Evolutionary conservation across 2,329 filamentous ascomycete species (phyloP), one percentile per base, ranked within the genome.

Genomic region (Ophiocordyceps camponoti-leonardi): DNA sequence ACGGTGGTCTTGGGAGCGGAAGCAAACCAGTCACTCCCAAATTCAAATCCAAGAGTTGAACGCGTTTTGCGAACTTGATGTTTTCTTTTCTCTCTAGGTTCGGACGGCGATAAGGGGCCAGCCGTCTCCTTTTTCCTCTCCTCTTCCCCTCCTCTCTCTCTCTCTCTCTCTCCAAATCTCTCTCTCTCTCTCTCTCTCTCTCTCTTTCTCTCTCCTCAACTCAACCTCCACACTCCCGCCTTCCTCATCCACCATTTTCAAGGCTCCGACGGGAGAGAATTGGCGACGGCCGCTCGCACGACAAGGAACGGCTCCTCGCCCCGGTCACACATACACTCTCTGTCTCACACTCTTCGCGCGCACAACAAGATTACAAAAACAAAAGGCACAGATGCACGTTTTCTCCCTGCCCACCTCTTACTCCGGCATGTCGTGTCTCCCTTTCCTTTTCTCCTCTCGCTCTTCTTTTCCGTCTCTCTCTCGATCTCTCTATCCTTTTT

Each of bases 51-150:
- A 55, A 51, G 40, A 47, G 47, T 45, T 57, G 48, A 53, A 48
- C 44, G 45, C 46, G 49, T 55, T 52, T 53, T 81, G 72, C 81
- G 71, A 84, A 80, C 74, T 50, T 54, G 44, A 52, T 75, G 22
- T 74, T 37, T 37, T 37, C 33, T 37, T 71, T 68, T 72, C 77
- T 83, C 77, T 86, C 73, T 84, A 94, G 86, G 82, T 94, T 94
- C 81, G 86, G 86, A 73, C 84, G 87, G 71, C 86, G 86, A 83
- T 94, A 87, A 79, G 12, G 58, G 58, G 52, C 53, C 50, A 51
- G 47, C 49, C 43, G 41, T 43, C 26, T 26, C 23, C 23, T 26
- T 26, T 26, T 26, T 8, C 23, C 23, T 8, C 23, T 26, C 23
- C 23, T 5, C 23, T 8, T 8, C 23, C 8, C 23, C 23, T 8